Conservation (phyloP, 768 basidiomycete genomes). For the Lactarius akahatsu region DNA sequence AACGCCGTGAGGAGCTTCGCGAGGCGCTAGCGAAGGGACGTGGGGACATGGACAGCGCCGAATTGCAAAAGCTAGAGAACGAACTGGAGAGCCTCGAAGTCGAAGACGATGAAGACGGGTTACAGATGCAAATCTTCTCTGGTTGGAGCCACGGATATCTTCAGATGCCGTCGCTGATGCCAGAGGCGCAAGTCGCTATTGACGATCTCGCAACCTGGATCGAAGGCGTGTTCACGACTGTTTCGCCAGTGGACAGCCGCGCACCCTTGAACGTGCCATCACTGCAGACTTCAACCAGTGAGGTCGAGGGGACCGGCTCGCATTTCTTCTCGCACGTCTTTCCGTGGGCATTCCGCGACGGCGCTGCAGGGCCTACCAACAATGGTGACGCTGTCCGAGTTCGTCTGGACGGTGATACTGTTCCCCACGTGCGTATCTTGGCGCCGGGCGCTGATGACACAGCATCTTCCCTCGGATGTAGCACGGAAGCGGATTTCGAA, state of each 20-base stretch:
- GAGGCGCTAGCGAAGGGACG: conserved; percentile 55
- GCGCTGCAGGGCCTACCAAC: too few species aligned
- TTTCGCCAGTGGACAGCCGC: conserved; percentile 10
- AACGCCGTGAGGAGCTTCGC: conserved; percentile 67
- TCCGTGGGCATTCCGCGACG: conserved; percentile 21
- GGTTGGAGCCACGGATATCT: conserved; percentile 98
- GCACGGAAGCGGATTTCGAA: conserved; percentile 61
- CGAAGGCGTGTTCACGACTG: conserved; percentile 60
- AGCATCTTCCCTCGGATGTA: conserved; percentile 42
- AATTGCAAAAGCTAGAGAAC: conserved; percentile 32
- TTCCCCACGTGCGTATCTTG: conserved; percentile 21
- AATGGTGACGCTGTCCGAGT: not conserved
- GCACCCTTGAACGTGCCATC: conserved; percentile 9
- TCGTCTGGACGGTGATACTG: conserved; percentile 5
- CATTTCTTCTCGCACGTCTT: conserved; percentile 24
- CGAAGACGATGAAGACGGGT: conserved; percentile 92
- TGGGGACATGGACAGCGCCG: conserved; percentile 57
- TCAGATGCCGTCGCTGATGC: conserved; percentile 89
- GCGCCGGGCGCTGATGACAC: conserved; percentile 23
- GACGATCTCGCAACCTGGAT: conserved; percentile 92
- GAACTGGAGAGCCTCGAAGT: conserved; percentile 60
- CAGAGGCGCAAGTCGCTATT: conserved; percentile 75
- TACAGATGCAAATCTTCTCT: conserved; percentile 87
- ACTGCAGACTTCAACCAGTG: conserved; percentile 13
- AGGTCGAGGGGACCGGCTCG: conserved; percentile 12